Conservation (phyloP, 139 green algal genomes). For the Volvox reticuliferus region DNA sequence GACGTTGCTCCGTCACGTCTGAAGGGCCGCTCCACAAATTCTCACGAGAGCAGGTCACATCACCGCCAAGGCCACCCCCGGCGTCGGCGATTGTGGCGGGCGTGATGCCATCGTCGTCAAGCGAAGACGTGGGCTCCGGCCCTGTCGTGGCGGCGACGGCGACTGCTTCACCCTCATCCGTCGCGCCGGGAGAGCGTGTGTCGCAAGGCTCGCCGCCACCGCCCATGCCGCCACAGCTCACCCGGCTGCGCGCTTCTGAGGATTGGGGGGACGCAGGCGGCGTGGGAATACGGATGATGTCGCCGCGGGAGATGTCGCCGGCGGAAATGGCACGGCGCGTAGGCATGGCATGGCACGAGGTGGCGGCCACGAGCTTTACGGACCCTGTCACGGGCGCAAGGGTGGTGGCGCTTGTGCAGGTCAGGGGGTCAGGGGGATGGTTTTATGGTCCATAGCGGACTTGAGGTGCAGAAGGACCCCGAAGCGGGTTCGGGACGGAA, state of each 20-base stretch:
- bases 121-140: background rate
- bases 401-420: constrained; percentile 46
- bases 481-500: too few relatives aligned
- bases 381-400: constrained; percentile 34
- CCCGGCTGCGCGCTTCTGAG: background rate
- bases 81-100: background rate
- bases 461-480: too few relatives aligned
- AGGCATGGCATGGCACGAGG: constrained; percentile 40
- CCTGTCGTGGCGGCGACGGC: background rate
- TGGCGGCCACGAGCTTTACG: constrained; percentile 36
- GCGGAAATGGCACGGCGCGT: constrained; percentile 34
- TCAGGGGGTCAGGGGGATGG: background rate
- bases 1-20: background rate
- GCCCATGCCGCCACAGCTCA: background rate
- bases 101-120: background rate
- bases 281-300: constrained; percentile 2
- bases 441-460: too few relatives aligned
- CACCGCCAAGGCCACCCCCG: too few relatives aligned
- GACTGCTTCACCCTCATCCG: background rate
- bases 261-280: background rate
- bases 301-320: constrained; percentile 21
- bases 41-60: background rate
- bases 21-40: background rate
- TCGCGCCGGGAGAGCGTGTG: background rate
- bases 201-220: background rate